Evolutionary conservation across 2,329 filamentous ascomycete genomes (phyloP), one percentile per base, ranked within the genome.

Genomic region (Fusarium heterosporum): DNA sequence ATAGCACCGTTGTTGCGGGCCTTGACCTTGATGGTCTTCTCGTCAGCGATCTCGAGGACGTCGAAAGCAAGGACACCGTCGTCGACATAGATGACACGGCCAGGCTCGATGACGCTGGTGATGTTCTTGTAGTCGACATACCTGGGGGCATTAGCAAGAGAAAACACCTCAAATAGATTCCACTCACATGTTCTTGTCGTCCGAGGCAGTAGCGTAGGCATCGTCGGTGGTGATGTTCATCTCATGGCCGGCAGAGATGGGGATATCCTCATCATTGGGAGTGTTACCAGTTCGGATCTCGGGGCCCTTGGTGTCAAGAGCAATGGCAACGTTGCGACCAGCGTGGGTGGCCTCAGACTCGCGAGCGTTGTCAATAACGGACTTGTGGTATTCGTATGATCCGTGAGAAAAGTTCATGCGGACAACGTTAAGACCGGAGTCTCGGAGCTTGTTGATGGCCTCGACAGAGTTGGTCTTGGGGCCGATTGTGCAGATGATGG

Each of bases 81-180:
- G 77, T 99, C 96, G 74, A 99, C 96, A 83, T 97, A 99, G 85
- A 99, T 96, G 81, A 91, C 90, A 76, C 96, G 94, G 77, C 95
- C 96, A 61, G 88, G 85, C 78, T 92, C 82, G 77, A 99, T 98
- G 74, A 99, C 96, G 85, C 96, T 97, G 83, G 95, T 97, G 82
- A 99, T 98, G 87, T 99, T 99, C 90, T 97, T 96, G 87, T 99
- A 98, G 85, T 98, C 95, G 76, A 98, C 91, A 77, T 93, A 97
- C 90, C 92, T 95, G 13, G 30, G 39, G 29, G 19, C 26, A 40
- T 60, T 59, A 61, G 58, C 51, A 46, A 22, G 17, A 47, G 34
- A 47, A 26, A 19, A 32, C 17, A 45, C 32, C 41, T 12, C 16
- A n/a, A 34, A 34, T 22, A 32, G 13, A 26, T 43, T 10, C 25